Evolutionary conservation across 306 rosid species (phyloP).

Genomic region (Notholithocarpus densiflorus): DNA sequence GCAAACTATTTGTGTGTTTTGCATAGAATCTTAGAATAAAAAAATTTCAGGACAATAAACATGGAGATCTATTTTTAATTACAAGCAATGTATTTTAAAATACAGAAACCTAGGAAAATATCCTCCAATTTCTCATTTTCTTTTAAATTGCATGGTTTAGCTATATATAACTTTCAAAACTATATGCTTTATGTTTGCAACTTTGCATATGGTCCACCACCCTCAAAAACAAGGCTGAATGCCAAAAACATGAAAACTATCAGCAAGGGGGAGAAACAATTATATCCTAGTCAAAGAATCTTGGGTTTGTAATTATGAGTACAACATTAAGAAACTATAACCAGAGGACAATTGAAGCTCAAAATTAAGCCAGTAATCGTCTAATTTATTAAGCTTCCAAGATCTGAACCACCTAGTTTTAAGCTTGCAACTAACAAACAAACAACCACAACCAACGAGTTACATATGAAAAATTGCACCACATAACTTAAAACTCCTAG

Average conservation of each 20-base stretch:
- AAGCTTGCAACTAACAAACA: not conserved
- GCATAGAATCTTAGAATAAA: no score
- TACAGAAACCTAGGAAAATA: no score
- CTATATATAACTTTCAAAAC: no score
- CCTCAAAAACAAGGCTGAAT: not conserved
- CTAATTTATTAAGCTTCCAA: not conserved
- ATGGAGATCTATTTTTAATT: no score
- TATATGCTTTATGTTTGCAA: no score
- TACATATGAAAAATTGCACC: not conserved
- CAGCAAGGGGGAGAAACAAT: not conserved
- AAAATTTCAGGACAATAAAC: no score
- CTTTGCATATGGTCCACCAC: not conserved
- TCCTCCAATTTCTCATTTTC: no score
- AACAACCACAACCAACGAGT: not conserved
- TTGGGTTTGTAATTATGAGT: not conserved
- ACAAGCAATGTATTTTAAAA: no score
- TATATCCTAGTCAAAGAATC: not conserved
- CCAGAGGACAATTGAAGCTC: not conserved
- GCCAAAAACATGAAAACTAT: not conserved
- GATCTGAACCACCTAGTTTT: not conserved
- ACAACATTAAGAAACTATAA: not conserved
- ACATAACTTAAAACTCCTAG: not conserved
- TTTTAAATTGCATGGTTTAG: no score
- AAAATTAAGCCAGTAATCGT: not conserved
- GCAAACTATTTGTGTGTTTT: no score